Evolutionary conservation across 257 asterid species (phyloP).

Genomic region (Lantana camara): DNA sequence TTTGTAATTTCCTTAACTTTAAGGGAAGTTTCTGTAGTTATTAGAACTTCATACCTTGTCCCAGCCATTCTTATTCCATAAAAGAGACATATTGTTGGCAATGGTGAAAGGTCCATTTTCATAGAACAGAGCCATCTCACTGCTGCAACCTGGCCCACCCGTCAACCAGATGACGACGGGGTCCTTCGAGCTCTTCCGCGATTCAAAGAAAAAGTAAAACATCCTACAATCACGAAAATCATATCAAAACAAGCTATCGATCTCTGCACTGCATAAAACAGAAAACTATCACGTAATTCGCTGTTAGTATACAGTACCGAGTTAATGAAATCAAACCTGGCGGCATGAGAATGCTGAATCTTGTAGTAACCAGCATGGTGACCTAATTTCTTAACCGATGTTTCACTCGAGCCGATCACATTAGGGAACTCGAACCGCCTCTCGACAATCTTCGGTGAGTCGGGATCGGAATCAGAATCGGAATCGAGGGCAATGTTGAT

Average conservation of each 20-base stretch:
- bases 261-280: neutral
- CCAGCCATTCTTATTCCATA: conserved; percentile 60
- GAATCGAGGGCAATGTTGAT: conserved; percentile 34
- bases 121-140: conserved; percentile 75
- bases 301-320: neutral
- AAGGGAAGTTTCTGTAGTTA: too few relatives aligned
- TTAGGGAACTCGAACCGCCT: conserved; percentile 47
- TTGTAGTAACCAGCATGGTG: conserved; percentile 71
- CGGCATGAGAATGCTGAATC: conserved; percentile 59
- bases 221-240: conserved; percentile 60
- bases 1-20: too few relatives aligned
- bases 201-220: conserved; percentile 78
- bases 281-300: neutral
- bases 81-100: conserved; percentile 59
- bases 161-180: conserved; percentile 84
- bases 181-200: conserved; percentile 54
- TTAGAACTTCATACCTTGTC: too few relatives aligned
- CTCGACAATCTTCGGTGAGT: conserved; percentile 48
- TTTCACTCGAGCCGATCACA: conserved; percentile 37
- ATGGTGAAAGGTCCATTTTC: conserved; percentile 75
- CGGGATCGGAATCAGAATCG: conserved; percentile 5
- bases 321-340: conserved; percentile 35
- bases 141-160: conserved; percentile 84
- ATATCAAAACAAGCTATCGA: too few relatives aligned
- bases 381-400: conserved; percentile 47